Conservation (phyloP, 257 asterid genomes). For the Ophiorrhiza pumila region DNA sequence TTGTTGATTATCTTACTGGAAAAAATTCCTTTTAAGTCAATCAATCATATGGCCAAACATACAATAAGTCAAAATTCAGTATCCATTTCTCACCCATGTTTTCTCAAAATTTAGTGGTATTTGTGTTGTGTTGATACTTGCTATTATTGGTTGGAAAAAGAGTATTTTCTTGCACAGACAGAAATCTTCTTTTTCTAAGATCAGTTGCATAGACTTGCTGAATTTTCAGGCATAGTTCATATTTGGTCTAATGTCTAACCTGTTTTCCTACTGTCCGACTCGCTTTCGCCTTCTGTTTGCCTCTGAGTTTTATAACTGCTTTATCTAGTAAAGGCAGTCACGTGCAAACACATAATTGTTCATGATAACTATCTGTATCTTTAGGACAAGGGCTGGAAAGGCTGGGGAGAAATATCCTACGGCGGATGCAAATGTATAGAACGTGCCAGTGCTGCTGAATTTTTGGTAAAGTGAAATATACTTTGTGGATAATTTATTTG, state of each 20-base stretch:
- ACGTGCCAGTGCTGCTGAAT: slow-evolving; percentile 93
- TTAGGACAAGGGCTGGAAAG: slow-evolving; percentile 94
- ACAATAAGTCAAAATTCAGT: neutral
- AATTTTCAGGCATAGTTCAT: neutral
- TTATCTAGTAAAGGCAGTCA: neutral
- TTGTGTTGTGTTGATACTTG: neutral
- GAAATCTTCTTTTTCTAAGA: neutral
- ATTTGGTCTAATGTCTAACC: neutral
- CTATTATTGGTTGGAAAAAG: neutral
- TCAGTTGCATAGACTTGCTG: neutral
- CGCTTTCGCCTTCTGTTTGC: neutral
- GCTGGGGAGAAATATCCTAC: slow-evolving; percentile 98
- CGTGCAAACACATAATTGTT: slow-evolving; percentile 1
- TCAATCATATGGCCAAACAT: neutral
- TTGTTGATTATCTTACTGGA: neutral
- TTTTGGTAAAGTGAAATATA: slow-evolving; percentile 51
- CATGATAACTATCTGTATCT: slow-evolving; percentile 18
- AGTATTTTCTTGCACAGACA: neutral
- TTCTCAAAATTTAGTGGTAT: no score
- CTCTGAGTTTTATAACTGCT: neutral
- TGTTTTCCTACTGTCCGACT: neutral
- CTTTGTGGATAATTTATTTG: neutral
- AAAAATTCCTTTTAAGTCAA: neutral
- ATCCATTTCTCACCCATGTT: neutral
- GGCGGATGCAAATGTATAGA: slow-evolving; percentile 71